Evolutionary conservation across 2,329 filamentous ascomycete genomes (phyloP).

Genomic region (Aspergillus latus): DNA sequence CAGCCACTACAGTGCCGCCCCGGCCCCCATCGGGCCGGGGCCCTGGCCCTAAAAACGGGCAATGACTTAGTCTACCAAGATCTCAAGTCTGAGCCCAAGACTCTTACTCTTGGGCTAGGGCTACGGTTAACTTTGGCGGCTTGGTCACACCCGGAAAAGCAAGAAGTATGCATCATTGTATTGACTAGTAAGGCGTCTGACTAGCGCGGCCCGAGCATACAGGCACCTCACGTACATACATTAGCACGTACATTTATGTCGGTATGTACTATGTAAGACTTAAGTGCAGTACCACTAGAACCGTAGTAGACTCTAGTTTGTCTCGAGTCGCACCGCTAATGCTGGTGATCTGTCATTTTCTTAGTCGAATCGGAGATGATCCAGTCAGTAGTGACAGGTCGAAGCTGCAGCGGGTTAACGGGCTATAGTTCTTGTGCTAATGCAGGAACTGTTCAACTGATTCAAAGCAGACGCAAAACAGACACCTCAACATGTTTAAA

Average conservation of each 20-base stretch:
- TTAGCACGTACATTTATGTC: not conserved
- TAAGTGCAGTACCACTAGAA: not conserved
- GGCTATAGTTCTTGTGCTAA: conserved; percentile 1
- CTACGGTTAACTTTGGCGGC: not conserved
- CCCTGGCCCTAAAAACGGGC: conserved; percentile 1
- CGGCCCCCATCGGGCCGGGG: not conserved
- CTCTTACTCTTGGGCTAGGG: not conserved
- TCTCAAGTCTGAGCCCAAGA: not conserved
- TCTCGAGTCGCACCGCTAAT: conserved; percentile 4
- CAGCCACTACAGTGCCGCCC: no score
- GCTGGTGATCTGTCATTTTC: conserved; percentile 1
- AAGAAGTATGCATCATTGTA: not conserved
- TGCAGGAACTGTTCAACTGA: conserved; percentile 8
- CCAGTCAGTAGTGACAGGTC: not conserved
- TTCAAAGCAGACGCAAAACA: not conserved
- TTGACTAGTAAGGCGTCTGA: conserved; percentile 4
- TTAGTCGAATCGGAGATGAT: not conserved
- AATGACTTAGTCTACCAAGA: not conserved
- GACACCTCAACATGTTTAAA: not conserved
- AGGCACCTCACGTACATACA: not conserved
- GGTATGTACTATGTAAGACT: not conserved
- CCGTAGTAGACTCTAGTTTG: not conserved
- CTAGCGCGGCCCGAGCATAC: not conserved
- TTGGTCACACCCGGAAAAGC: not conserved
- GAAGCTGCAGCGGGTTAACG: not conserved